Conservation (phyloP, 2,329 filamentous ascomycete species). For the Didymella pinodella region DNA sequence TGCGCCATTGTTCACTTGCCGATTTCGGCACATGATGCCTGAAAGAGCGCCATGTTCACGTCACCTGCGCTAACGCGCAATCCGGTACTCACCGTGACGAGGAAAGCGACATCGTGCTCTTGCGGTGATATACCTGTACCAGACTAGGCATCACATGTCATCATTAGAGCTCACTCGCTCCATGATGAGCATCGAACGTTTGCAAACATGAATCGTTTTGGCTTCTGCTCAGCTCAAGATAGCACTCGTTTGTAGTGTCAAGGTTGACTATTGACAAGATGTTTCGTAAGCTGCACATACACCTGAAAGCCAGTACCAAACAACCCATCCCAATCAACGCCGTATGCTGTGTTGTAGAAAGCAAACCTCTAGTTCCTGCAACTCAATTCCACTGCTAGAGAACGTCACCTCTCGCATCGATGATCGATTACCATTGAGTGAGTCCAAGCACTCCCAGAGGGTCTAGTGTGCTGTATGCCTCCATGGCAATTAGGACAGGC, state of each 20-base stretch:
- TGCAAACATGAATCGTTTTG: background rate
- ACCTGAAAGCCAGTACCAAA: slow-evolving; percentile 16
- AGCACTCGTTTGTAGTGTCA: background rate
- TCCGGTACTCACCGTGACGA: slow-evolving; percentile 10
- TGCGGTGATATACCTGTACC: background rate
- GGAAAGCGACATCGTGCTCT: slow-evolving; percentile 2
- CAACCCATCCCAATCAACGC: slow-evolving; percentile 27
- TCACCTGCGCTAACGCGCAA: slow-evolving; percentile 21
- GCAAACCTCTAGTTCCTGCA: slow-evolving; percentile 10
- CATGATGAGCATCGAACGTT: background rate
- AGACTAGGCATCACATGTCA: background rate
- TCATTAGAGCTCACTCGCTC: background rate
- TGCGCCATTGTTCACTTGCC: slow-evolving; percentile 14
- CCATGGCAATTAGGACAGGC: slow-evolving; percentile 62
- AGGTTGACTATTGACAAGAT: slow-evolving; percentile 3
- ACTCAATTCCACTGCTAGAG: background rate
- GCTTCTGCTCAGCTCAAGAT: background rate
- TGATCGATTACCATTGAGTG: background rate
- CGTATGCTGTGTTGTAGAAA: slow-evolving; percentile 29
- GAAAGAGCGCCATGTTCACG: slow-evolving; percentile 13
- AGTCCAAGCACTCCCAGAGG: background rate
- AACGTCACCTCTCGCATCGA: background rate
- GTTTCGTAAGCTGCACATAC: slow-evolving; percentile 15
- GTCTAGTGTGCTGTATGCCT: background rate
- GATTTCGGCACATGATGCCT: slow-evolving; percentile 18